Evolutionary conservation across 2,329 filamentous ascomycete genomes (phyloP), one percentile per base, ranked within the genome.

Genomic region (Daldinia sp.): DNA sequence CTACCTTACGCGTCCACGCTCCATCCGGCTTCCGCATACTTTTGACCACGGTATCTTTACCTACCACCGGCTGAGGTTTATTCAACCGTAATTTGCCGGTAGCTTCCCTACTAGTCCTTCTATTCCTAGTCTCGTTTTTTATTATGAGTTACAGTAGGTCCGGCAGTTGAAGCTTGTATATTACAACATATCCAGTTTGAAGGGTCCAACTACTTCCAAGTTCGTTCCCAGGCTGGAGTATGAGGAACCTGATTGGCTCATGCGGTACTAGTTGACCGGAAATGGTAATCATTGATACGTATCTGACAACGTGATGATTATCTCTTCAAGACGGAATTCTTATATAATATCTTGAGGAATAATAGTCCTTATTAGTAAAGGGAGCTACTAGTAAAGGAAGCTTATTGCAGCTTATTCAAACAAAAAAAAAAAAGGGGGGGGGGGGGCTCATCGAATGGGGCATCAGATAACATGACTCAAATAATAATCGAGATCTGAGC

Each of bases 51-150:
- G 34, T 27, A 23, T 9, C 23, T 17, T 56, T 47, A 41, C 47
- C 10, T 53, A 37, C 39, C 15, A 37, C 32, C 37, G 50, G 51
- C 6, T 25, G 45, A 49, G 50, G n/a, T 53, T 57, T 6, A 63
- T 68, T 68, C 65, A 68, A 37, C 62, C 65, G 65, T 34, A 65
- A 68, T 65, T 58, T 68, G 47, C 62, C 65, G 62, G 45, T 15
- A 27, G 25, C 43, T 23, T 41, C 39, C 54, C 49, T 45, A 39
- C 49, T 45, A 39, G 27, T 59, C 35, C 17, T 63, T 29, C 25
- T 45, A 39, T 35, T 35, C 29, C 29, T 56, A 63, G 32, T 52
- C 58, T 58, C 23, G 21, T 37, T 5, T 48, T 35, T 58, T 29
- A 25, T 37, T 5, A 52, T 35, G 39, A 51, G 37, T 50, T 58